Evolutionary conservation across 2,329 filamentous ascomycete species (phyloP).

Genomic region (Zopfia rhizophila): DNA sequence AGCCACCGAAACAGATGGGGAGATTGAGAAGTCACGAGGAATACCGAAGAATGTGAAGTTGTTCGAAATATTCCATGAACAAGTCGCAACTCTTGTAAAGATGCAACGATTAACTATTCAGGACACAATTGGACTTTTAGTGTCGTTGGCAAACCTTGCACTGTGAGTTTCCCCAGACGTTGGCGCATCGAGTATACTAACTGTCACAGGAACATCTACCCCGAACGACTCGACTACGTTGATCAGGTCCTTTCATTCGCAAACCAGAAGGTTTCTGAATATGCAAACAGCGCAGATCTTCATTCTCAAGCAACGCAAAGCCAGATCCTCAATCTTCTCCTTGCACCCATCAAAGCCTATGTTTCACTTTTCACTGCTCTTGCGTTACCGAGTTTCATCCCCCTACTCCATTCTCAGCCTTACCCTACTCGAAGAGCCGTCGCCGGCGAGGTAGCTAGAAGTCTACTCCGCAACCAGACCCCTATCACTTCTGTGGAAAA

Average conservation of each 20-base stretch:
- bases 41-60: slow-evolving; percentile 85
- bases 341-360: slow-evolving; percentile 89
- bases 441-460: slow-evolving; percentile 86
- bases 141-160: slow-evolving; percentile 92
- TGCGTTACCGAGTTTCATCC: slow-evolving; percentile 89
- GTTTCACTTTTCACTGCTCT: slow-evolving; percentile 96
- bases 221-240: slow-evolving; percentile 90
- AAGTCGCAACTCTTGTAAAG: slow-evolving; percentile 93
- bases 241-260: slow-evolving; percentile 94
- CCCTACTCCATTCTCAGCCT: slow-evolving; percentile 88
- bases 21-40: slow-evolving; percentile 59
- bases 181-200: slow-evolving; percentile 34
- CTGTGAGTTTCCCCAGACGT: slow-evolving; percentile 61
- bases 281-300: slow-evolving; percentile 93
- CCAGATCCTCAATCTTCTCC: slow-evolving; percentile 88
- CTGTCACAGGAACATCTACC: slow-evolving; percentile 80
- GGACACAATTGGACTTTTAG: slow-evolving; percentile 91
- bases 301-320: slow-evolving; percentile 89
- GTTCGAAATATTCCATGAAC: slow-evolving; percentile 97
- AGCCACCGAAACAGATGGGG: slow-evolving; percentile 53
- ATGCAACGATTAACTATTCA: slow-evolving; percentile 91
- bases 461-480: slow-evolving; percentile 83
- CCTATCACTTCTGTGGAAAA: slow-evolving; percentile 80
- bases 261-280: slow-evolving; percentile 84
- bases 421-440: slow-evolving; percentile 92